These are phyloP conservation scores for Tetrahymena borealis DNA, from an alignment of 73 alveolate species.

Conservation along the genomic window DNA sequence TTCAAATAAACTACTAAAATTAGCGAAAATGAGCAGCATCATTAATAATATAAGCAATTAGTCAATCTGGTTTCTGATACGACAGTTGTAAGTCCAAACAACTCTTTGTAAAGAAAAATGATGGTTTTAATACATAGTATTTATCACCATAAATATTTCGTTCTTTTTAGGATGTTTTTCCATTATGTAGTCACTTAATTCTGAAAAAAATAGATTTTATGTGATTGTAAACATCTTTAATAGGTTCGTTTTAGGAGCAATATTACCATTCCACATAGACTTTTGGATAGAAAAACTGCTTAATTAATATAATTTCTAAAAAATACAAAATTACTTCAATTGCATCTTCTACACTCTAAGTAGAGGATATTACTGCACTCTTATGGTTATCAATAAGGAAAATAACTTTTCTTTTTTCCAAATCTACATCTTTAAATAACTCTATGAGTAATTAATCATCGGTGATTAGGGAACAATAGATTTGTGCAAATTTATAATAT, in stretches of 20 bases:
- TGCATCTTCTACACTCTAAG: background rate
- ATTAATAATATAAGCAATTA: background rate
- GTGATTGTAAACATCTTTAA: background rate
- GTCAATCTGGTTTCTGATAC: background rate
- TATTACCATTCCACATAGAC: background rate
- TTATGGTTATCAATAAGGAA: background rate
- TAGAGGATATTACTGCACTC: background rate
- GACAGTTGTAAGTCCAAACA: background rate
- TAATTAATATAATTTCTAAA: background rate
- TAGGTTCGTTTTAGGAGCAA: background rate
- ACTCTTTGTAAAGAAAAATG: background rate
- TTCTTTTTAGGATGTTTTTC: background rate
- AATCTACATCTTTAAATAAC: background rate
- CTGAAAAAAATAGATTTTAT: background rate
- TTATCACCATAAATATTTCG: background rate
- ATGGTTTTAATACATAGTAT: background rate
- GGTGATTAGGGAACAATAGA: background rate
- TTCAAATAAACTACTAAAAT: background rate
- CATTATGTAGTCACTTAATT: background rate
- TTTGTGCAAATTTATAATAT: background rate
- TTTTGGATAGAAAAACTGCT: background rate
- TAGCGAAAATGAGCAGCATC: background rate
- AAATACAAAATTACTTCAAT: background rate
- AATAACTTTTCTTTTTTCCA: background rate
- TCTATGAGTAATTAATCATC: background rate